A percentile compares a stretch with the other conserved stretches of the same genome.
Evolutionary conservation across 148 eudicot species (phyloP).

Genomic region (Rhododendron vialii): DNA sequence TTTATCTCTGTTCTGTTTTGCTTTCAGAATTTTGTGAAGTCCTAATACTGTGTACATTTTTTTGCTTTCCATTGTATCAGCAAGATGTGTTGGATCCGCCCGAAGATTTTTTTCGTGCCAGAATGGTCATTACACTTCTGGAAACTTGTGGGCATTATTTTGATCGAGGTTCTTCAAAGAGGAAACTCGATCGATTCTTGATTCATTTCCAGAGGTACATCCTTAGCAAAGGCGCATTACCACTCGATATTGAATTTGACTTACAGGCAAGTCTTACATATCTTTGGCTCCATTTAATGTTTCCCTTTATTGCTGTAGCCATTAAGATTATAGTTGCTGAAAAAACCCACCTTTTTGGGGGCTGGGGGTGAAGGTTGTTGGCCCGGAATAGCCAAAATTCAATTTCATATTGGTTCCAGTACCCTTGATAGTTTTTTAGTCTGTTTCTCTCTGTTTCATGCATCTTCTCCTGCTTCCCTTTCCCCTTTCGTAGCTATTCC

Average conservation of each 20-base stretch:
- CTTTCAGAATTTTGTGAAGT: not conserved
- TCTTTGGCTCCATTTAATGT: slow-evolving; percentile 4
- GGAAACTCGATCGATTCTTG: slow-evolving; percentile 87
- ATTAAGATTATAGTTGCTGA: not conserved
- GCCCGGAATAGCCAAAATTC: not conserved
- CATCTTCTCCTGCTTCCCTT: not conserved
- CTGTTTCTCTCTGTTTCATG: not conserved
- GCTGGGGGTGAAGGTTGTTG: not conserved
- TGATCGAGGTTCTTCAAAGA: slow-evolving; percentile 88
- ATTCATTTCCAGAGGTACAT: slow-evolving; percentile 86
- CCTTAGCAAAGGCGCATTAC: slow-evolving; percentile 75
- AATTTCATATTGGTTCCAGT: not conserved
- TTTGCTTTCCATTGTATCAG: slow-evolving; percentile 27
- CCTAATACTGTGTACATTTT: not conserved
- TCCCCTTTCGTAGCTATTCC: not conserved
- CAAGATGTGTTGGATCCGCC: slow-evolving; percentile 92
- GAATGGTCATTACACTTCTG: slow-evolving; percentile 85
- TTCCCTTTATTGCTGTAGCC: not conserved
- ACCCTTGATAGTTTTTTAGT: not conserved
- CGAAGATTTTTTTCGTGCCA: slow-evolving; percentile 88
- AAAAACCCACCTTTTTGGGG: not conserved
- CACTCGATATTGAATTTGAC: slow-evolving; percentile 96
- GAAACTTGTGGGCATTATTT: slow-evolving; percentile 98
- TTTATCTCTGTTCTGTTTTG: not conserved
- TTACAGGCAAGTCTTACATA: slow-evolving; percentile 60